phyloP scores from a whole-genome alignment of 2,329 filamentous ascomycete species.

The Colletotrichum filicis region DNA sequence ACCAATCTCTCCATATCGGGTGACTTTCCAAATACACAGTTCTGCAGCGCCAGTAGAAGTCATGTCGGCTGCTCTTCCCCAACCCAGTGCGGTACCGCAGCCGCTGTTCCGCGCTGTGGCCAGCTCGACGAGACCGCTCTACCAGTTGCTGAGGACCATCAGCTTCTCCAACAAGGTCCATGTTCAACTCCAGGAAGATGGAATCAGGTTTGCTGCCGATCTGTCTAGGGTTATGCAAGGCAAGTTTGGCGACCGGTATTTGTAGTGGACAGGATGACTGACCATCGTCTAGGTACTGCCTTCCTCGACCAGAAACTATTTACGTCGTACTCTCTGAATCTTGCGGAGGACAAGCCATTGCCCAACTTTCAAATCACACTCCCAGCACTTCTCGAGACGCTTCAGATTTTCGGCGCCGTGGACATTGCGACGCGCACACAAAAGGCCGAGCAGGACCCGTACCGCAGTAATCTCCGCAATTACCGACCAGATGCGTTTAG shows the following conservation, averaged over 20 bases:
- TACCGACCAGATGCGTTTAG: constrained; percentile 81
- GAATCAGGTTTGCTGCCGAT: constrained; percentile 88
- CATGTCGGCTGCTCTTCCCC: constrained; percentile 41
- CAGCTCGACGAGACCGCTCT: constrained; percentile 80
- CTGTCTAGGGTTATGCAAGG: constrained; percentile 93
- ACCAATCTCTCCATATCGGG: constrained; percentile 9
- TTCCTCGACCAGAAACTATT: constrained; percentile 93
- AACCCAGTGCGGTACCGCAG: constrained; percentile 39
- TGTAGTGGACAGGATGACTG: neutral
- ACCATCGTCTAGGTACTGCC: constrained; percentile 51
- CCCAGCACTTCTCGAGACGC: constrained; percentile 86
- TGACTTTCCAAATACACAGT: constrained; percentile 15
- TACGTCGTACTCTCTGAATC: constrained; percentile 81
- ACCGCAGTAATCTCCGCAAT: constrained; percentile 70
- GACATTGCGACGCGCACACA: constrained; percentile 70
- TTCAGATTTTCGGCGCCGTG: constrained; percentile 94
- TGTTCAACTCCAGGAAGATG: constrained; percentile 83
- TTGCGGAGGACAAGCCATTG: constrained; percentile 52
- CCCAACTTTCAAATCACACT: constrained; percentile 90
- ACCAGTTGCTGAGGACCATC: constrained; percentile 69
- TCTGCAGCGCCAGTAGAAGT: neutral
- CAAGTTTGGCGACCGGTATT: constrained; percentile 66
- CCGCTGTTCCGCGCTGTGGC: constrained; percentile 80
- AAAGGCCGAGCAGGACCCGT: constrained; percentile 69
- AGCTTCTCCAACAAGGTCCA: constrained; percentile 68